Base-by-base conservation (phyloP, 768 basidiomycete species). In the Suillus plorans region DNA sequence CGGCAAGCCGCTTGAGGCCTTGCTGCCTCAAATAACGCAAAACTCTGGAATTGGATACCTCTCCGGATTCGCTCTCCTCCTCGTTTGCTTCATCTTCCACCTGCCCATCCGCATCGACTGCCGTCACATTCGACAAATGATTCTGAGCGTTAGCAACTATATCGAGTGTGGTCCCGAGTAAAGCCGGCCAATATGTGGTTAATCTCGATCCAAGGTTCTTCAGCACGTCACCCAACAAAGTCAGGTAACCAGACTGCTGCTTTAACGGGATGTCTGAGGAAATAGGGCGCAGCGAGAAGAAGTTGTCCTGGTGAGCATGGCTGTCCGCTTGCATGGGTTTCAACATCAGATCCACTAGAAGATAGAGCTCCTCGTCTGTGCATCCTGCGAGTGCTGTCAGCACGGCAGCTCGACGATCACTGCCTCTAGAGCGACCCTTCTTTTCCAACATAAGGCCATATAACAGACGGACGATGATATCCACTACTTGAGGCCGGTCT, bases 371-470 rank as follows among this genome's bases (percentile, higher is more conserved):
- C 18, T 85, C 81, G 50, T 90, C 82, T 0, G 83, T 81, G 71
- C 92, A 95, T 2, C 85, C 85, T 0, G 83, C 85, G 20, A 99
- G 79, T 0, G 89, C 78, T 18, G 86, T 80, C 47, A 99, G 78
- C 25, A 97, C 86, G 2, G 95, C 93, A 9, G 88, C 84, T 25
- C 92, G 80, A 64, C 89, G 88, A 6, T 84, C 83, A 9, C 84
- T 86, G 22, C 90, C 89, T 41, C 84, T 84, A 12, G 85, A 77
- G 6, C 89, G 84, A 2, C 93, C 91, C 68, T 84, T 85, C 68
- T 84, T 87, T 72, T 95, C 92, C 50, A 92, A 82, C 89, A 98
- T 92, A 66, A 92, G 73, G 2, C 97, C 97, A 76, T 90, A 99
- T 3, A 97, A 80, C 2, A 99, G 72, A 31, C 95, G 84, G 39